A percentile compares a stretch with the other conserved stretches of the same genome.
phyloP scores from a whole-genome alignment of 176 grass and related monocot species.

The Musa troglodytarum region DNA sequence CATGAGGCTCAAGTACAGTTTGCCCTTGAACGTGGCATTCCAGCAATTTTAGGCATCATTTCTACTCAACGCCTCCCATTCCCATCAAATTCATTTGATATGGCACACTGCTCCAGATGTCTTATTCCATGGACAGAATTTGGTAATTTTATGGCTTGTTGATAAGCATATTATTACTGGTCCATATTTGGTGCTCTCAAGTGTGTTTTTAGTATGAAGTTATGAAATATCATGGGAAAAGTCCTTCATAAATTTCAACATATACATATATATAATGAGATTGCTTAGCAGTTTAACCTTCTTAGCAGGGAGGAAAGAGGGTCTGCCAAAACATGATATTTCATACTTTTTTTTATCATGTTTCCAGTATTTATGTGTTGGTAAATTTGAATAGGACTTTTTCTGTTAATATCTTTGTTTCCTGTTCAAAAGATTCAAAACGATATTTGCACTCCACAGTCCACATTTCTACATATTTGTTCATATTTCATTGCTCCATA shows the following conservation, averaged over 20 bases:
- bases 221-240: too few relatives aligned
- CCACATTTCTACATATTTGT: too few relatives aligned
- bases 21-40: slow-evolving; percentile 93
- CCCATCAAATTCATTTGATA: slow-evolving; percentile 66
- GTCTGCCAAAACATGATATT: too few relatives aligned
- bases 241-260: too few relatives aligned
- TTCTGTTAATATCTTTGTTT: too few relatives aligned
- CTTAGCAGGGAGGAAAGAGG: too few relatives aligned
- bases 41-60: slow-evolving; percentile 90
- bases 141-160: slow-evolving; percentile 28
- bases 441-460: too few relatives aligned
- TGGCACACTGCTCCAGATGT: slow-evolving; percentile 86
- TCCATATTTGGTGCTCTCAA: background rate
- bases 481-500: too few relatives aligned
- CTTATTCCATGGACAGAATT: slow-evolving; percentile 87
- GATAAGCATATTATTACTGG: background rate
- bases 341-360: background rate
- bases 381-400: background rate
- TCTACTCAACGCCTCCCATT: slow-evolving; percentile 86
- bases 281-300: background rate
- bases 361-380: background rate
- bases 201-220: background rate
- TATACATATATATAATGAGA: too few relatives aligned
- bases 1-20: slow-evolving; percentile 99
- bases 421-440: too few relatives aligned